A percentile compares a stretch with the other conserved stretches of the same genome.
phyloP scores from a whole-genome alignment of 1,284 basidiomycete species.

The Sanguinoderma infundibulare region DNA sequence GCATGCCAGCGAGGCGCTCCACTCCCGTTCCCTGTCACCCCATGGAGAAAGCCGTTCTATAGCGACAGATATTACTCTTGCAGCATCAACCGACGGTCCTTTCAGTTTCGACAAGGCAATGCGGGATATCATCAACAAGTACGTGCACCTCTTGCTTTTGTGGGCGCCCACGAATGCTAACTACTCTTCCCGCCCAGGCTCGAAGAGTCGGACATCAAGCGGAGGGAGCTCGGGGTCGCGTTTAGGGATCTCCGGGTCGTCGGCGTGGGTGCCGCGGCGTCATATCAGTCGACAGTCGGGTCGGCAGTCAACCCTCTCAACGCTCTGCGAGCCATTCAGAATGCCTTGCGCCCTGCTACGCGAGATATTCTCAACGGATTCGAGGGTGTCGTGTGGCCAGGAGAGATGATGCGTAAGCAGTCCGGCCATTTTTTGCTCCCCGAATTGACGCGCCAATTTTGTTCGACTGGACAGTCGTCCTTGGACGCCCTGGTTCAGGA shows the following conservation, averaged over 20 bases:
- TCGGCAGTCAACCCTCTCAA: constrained; percentile 45
- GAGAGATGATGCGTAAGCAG: constrained; percentile 60
- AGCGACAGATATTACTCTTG: constrained; percentile 31
- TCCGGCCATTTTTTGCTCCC: not conserved
- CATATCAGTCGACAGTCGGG: constrained; percentile 46
- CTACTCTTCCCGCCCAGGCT: constrained; percentile 35
- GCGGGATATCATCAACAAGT: constrained; percentile 44
- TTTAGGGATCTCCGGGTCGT: constrained; percentile 54
- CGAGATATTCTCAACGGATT: constrained; percentile 53
- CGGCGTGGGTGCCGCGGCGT: constrained; percentile 47
- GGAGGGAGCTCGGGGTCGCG: constrained; percentile 52
- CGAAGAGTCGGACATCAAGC: constrained; percentile 47
- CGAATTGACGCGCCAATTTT: not conserved
- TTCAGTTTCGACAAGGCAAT: constrained; percentile 54
- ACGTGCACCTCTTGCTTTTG: constrained; percentile 16
- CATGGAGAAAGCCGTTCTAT: constrained; percentile 3
- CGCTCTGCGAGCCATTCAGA: constrained; percentile 32
- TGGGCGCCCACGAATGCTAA: not conserved
- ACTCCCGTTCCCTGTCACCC: not conserved
- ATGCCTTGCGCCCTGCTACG: constrained; percentile 41
- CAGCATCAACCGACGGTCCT: constrained; percentile 37
- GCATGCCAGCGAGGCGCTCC: constrained; percentile 12
- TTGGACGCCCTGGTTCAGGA: constrained; percentile 72
- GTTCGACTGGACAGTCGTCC: constrained; percentile 47
- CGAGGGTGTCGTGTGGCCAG: constrained; percentile 55